A percentile compares a stretch with the other conserved stretches of the same genome.
Evolutionary conservation across 2,329 filamentous ascomycete genomes (phyloP).

Genomic region (Colletotrichum tropicale): DNA sequence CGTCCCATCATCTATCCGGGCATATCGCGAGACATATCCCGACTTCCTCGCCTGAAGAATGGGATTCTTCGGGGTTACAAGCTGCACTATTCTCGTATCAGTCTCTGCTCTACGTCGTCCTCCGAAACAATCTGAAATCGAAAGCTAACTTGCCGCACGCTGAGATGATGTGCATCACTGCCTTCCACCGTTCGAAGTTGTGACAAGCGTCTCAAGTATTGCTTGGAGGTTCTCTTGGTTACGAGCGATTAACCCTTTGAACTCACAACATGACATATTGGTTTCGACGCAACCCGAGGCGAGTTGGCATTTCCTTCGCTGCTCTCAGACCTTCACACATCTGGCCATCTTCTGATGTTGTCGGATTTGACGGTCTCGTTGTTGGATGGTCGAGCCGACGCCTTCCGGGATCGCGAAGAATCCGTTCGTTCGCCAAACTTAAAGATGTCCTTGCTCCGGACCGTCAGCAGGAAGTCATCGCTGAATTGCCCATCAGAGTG

Average conservation of each 20-base stretch:
- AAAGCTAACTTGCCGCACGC: neutral
- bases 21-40: neutral
- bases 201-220: neutral
- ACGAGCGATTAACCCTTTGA: neutral
- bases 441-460: neutral
- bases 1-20: neutral
- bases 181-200: neutral
- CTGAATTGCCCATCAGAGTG: neutral
- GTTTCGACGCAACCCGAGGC: neutral
- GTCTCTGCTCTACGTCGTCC: neutral
- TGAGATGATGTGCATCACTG: neutral
- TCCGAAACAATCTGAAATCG: neutral
- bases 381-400: neutral
- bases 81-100: neutral
- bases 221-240: neutral
- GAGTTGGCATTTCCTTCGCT: neutral
- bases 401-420: neutral
- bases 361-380: neutral
- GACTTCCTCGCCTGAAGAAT: neutral
- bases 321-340: neutral
- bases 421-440: neutral
- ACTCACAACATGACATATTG: neutral
- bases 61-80: neutral
- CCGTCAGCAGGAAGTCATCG: neutral
- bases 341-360: neutral